A percentile compares a stretch with the other conserved stretches of the same genome.
Conservation (phyloP, 352 stramenopile genomes). For the Pythium phragmiticola region DNA sequence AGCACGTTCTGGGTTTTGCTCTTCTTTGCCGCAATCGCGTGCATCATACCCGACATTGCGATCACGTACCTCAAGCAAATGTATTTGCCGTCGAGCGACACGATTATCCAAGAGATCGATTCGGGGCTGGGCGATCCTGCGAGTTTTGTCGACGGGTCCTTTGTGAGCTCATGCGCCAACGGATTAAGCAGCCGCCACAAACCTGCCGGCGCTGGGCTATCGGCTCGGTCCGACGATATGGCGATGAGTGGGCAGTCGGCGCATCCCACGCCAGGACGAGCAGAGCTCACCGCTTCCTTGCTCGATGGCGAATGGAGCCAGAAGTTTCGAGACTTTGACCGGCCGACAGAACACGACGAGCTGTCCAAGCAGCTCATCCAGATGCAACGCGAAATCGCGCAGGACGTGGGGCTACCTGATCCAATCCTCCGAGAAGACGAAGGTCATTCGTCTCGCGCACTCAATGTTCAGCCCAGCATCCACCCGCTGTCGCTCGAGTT, state of each 20-base stretch:
- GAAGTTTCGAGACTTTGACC: slow-evolving; percentile 80
- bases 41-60: slow-evolving; percentile 58
- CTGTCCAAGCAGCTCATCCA: slow-evolving; percentile 72
- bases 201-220: slow-evolving; percentile 1
- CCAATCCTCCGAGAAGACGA: slow-evolving; percentile 68
- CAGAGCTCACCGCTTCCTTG: slow-evolving; percentile 46
- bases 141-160: slow-evolving; percentile 8
- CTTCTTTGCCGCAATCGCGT: slow-evolving; percentile 61
- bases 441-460: slow-evolving; percentile 50
- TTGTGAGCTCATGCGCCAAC: not conserved
- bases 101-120: slow-evolving; percentile 87
- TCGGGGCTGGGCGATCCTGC: slow-evolving; percentile 48
- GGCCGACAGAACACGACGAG: slow-evolving; percentile 73
- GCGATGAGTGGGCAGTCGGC: not conserved
- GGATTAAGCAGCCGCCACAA: slow-evolving; percentile 9
- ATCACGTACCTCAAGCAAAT: slow-evolving; percentile 81
- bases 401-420: slow-evolving; percentile 71
- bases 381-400: slow-evolving; percentile 65
- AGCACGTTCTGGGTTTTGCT: slow-evolving; percentile 62
- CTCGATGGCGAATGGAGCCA: slow-evolving; percentile 77
- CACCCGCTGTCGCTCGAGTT: slow-evolving; percentile 82
- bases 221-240: slow-evolving; percentile 29
- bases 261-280: slow-evolving; percentile 28
- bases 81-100: slow-evolving; percentile 79
- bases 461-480: slow-evolving; percentile 66